These are phyloP conservation scores for Aspergillus ochraceus DNA, from an alignment of 2,329 filamentous ascomycete species.

Conservation along the genomic window DNA sequence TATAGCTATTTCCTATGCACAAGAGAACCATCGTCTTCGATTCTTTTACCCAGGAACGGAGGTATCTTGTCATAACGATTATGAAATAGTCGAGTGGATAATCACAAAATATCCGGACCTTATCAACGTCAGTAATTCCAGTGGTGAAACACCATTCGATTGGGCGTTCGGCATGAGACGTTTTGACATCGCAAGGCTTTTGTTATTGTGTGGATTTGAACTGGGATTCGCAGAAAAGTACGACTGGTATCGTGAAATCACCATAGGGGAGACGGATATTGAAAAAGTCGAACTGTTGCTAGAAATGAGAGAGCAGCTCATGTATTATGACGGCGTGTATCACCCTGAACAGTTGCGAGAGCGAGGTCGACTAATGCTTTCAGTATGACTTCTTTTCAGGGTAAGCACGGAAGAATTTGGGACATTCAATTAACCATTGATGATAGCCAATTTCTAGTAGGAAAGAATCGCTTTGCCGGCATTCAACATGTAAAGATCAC, in stretches of 20 bases:
- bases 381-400: background rate
- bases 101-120: background rate
- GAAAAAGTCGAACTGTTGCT: background rate
- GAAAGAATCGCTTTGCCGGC: too few relatives aligned
- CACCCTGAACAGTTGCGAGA: background rate
- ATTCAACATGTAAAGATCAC: too few relatives aligned
- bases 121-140: background rate
- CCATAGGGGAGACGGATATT: background rate
- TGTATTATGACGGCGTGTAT: background rate
- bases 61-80: background rate
- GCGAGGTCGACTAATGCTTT: background rate
- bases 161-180: background rate
- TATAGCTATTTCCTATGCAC: background rate
- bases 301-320: background rate
- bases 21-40: background rate
- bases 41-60: background rate
- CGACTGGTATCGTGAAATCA: background rate
- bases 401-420: background rate
- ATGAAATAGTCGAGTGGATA: background rate
- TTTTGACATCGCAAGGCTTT: background rate
- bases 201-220: background rate
- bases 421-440: too few relatives aligned
- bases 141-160: background rate
- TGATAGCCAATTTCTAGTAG: too few relatives aligned
- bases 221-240: background rate